Evolutionary conservation across 2,329 filamentous ascomycete species (phyloP).

Genomic region (Fusarium sp.): DNA sequence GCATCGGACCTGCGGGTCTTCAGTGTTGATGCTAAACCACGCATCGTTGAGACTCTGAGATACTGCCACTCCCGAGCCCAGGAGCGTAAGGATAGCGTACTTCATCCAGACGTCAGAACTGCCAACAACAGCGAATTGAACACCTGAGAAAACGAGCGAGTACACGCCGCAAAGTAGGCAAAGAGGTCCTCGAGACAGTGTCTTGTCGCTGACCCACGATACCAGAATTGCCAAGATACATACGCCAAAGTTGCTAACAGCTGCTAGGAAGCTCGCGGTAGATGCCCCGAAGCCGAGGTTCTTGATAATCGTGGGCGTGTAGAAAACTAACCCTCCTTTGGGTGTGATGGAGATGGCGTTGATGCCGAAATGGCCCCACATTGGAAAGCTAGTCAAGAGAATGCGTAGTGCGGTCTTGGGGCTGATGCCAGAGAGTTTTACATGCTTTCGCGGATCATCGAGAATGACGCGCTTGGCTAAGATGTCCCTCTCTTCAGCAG

Average conservation of each 20-base stretch:
- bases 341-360: background rate
- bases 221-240: background rate
- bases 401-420: background rate
- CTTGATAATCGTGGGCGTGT: slow-evolving; percentile 6
- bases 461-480: slow-evolving; percentile 1
- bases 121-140: background rate
- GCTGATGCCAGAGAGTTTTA: background rate
- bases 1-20: background rate
- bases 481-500: background rate
- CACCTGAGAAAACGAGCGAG: background rate
- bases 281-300: background rate
- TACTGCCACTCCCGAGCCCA: background rate
- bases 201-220: slow-evolving; percentile 2
- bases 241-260: background rate
- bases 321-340: background rate
- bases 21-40: background rate
- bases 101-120: background rate
- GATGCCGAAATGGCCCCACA: slow-evolving; percentile 8
- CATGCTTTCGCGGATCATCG: background rate
- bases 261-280: background rate
- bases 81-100: background rate
- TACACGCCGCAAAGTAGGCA: background rate
- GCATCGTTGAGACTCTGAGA: slow-evolving; percentile 4
- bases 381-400: background rate
- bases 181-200: background rate